Evolutionary conservation across 2,329 filamentous ascomycete species (phyloP), one percentile per base, ranked within the genome.

Genomic region (Xylaria multiplex): DNA sequence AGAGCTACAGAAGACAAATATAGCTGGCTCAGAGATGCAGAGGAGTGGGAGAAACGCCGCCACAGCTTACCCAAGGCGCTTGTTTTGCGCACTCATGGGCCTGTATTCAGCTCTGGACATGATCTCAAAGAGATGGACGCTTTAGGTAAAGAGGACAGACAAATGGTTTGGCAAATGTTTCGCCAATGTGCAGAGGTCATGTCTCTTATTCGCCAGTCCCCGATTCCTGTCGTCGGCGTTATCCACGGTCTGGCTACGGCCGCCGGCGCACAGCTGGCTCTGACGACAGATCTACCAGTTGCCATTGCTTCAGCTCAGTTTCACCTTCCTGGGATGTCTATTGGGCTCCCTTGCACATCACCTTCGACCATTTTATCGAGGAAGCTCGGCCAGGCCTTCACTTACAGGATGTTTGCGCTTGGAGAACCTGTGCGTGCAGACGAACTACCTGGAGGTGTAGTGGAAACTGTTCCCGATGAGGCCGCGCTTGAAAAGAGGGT

Each of bases 191-290:
- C 73, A 35, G 72, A 77, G 49, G 68, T 79, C 56, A 77, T 76
- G 75, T 50, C 68, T 3, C 72, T 79, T 14, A 71, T 79, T 49
- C 73, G 77, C 2, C 72, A 62, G 54, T 78, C 75, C 35, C 77
- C 77, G 0, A 74, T 71, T 4, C 70, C 74, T 16, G 70, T 79
- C 5, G 68, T 79, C 19, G 73, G 70, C 22, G 71, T 73, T n/a
- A 66, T 79, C 43, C 71, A 76, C 24, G 77, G 77, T 2, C 70
- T 75, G 16, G 76, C 76, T 8, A 72, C 76, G 24, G 77, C 74
- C 1, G 76, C 77, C 0, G 77, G 76, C 4, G 72, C 72, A 54
- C 77, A 79, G 71, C 75, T 79, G 19, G 77, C 77, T 40, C 66
- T 78, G 48, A 69, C 73, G 2, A 69, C 76, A 1, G 77, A 79